phyloP scores from a whole-genome alignment of 129 eudicot genomes.

The Lactuca sativa region DNA sequence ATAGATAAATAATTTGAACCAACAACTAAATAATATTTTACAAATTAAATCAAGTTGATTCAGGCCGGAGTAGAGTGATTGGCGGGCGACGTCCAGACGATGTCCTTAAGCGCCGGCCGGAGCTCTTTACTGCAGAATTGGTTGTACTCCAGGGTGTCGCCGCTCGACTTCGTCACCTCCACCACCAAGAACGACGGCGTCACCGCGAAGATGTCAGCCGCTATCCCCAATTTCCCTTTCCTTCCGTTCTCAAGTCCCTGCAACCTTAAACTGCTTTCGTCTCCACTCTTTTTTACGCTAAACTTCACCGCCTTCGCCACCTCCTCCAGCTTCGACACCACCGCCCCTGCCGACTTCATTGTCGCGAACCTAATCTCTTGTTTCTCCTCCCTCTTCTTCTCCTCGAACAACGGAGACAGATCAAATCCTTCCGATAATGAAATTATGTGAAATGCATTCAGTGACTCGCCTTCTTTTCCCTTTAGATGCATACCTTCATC shows the following conservation, averaged over 20 bases:
- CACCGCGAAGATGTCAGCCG: conserved; percentile 68
- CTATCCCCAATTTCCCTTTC: conserved; percentile 76
- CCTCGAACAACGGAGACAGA: conserved; percentile 81
- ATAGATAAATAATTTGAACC: background rate
- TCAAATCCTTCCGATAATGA: conserved; percentile 83
- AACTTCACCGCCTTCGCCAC: conserved; percentile 65
- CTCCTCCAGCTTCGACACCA: conserved; percentile 74
- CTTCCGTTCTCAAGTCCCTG: conserved; percentile 70
- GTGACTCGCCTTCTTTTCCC: conserved; percentile 46
- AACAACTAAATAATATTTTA: background rate
- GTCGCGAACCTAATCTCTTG: conserved; percentile 77
- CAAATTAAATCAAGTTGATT: background rate
- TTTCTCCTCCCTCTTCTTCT: conserved; percentile 57
- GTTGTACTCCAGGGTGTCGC: conserved; percentile 81
- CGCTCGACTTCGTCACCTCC: conserved; percentile 76
- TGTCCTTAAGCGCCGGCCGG: conserved; percentile 81
- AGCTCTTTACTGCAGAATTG: conserved; percentile 87
- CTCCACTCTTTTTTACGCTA: conserved; percentile 49
- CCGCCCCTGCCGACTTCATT: conserved; percentile 56
- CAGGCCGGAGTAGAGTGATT: conserved; percentile 27
- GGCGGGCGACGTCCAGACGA: conserved; percentile 52
- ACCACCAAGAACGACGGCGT: conserved; percentile 72
- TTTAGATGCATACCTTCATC: conserved; percentile 24
- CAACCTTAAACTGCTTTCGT: conserved; percentile 55
- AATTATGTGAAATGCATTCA: conserved; percentile 89